phyloP scores from a whole-genome alignment of 73 alveolate species.

The Blepharisma stoltei region DNA sequence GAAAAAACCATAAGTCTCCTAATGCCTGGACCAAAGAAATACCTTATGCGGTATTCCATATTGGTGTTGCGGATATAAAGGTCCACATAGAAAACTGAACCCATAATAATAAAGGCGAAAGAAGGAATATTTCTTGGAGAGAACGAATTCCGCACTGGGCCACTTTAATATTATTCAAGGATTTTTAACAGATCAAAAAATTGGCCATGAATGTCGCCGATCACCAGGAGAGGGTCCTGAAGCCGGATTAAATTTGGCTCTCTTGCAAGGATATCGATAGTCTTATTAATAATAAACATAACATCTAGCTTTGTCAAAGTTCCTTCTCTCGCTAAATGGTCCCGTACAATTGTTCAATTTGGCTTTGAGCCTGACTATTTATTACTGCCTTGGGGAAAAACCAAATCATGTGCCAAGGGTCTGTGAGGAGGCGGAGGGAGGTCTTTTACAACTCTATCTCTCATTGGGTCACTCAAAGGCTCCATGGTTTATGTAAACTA shows the following conservation, averaged over 20 bases:
- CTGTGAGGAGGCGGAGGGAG: slow-evolving; percentile 70
- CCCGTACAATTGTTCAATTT: slow-evolving; percentile 55
- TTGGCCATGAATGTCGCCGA: slow-evolving; percentile 83
- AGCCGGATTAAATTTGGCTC: slow-evolving; percentile 57
- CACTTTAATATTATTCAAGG: too few relatives aligned
- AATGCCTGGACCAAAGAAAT: too few relatives aligned
- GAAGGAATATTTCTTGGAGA: too few relatives aligned
- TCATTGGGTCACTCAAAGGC: not conserved
- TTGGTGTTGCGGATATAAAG: too few relatives aligned
- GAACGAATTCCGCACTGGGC: too few relatives aligned
- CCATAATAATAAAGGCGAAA: too few relatives aligned
- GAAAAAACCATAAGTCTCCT: too few relatives aligned
- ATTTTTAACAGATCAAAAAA: slow-evolving; percentile 64
- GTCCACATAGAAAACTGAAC: too few relatives aligned
- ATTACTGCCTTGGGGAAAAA: slow-evolving; percentile 56
- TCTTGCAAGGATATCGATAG: slow-evolving; percentile 32
- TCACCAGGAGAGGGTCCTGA: slow-evolving; percentile 57
- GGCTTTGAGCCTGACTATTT: slow-evolving; percentile 31
- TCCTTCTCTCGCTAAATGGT: slow-evolving; percentile 62
- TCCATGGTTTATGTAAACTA: too few relatives aligned
- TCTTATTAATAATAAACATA: slow-evolving; percentile 30
- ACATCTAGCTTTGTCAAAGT: slow-evolving; percentile 43
- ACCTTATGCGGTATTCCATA: too few relatives aligned
- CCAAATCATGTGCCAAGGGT: slow-evolving; percentile 52
- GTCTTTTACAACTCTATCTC: slow-evolving; percentile 62